Evolutionary conservation across 129 eudicot genomes (phyloP).

Genomic region (Daucus carota): DH1_v3.0 NC_030383.2:45419501-45420000

Average conservation of each 20-base stretch:
- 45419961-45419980: neutral
- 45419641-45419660: neutral
- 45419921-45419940: constrained; percentile 4
- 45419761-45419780: constrained; percentile 1
- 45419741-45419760: neutral
- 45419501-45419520: neutral
- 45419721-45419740: neutral
- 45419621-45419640: neutral
- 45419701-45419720: neutral
- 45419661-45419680: neutral
- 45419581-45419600: neutral
- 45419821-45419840: neutral
- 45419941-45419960: neutral
- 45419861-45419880: neutral
- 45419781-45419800: neutral
- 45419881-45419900: constrained; percentile 1
- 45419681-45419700: neutral
- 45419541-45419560: neutral
- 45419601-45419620: neutral
- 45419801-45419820: constrained; percentile 3
- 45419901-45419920: neutral
- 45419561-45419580: neutral
- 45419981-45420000: neutral
- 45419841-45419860: constrained; percentile 1
- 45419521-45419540: neutral